Evolutionary conservation across 1,139 yeast species (phyloP).

Genomic region (Pichia sp.): DNA sequence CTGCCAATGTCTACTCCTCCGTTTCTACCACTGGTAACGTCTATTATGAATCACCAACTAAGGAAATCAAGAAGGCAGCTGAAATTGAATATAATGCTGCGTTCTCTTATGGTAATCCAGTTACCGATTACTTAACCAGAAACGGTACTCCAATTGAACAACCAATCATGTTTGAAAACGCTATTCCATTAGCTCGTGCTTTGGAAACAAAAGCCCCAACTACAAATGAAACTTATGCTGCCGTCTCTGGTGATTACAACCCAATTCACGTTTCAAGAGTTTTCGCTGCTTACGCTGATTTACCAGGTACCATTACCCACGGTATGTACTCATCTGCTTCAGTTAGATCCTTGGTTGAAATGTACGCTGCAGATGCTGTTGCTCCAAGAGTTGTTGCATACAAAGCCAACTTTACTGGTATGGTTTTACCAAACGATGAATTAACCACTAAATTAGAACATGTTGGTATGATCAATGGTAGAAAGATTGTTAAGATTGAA

Average conservation of each 20-base stretch:
- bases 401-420: slow-evolving; percentile 85
- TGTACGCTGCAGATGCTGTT: slow-evolving; percentile 97
- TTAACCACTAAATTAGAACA: slow-evolving; percentile 87
- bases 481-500: slow-evolving; percentile 92
- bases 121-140: slow-evolving; percentile 84
- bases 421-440: slow-evolving; percentile 95
- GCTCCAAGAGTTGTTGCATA: slow-evolving; percentile 94
- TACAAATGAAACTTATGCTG: slow-evolving; percentile 92
- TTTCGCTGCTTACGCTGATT: slow-evolving; percentile 84
- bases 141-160: slow-evolving; percentile 92
- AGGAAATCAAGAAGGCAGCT: slow-evolving; percentile 85
- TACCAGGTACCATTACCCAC: slow-evolving; percentile 97
- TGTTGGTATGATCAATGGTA: slow-evolving; percentile 97
- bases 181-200: slow-evolving; percentile 81
- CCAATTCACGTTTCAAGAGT: slow-evolving; percentile 97
- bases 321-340: slow-evolving; percentile 99
- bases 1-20: slow-evolving; percentile 65
- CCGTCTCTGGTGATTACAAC: slow-evolving; percentile 95
- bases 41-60: slow-evolving; percentile 82
- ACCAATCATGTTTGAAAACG: slow-evolving; percentile 82
- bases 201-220: slow-evolving; percentile 70
- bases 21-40: slow-evolving; percentile 84
- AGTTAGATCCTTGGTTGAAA: slow-evolving; percentile 90
- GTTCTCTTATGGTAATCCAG: slow-evolving; percentile 94
- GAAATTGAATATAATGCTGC: slow-evolving; percentile 86